Evolutionary conservation across 129 eudicot species (phyloP).

Genomic region (Escallonia rubra): DNA sequence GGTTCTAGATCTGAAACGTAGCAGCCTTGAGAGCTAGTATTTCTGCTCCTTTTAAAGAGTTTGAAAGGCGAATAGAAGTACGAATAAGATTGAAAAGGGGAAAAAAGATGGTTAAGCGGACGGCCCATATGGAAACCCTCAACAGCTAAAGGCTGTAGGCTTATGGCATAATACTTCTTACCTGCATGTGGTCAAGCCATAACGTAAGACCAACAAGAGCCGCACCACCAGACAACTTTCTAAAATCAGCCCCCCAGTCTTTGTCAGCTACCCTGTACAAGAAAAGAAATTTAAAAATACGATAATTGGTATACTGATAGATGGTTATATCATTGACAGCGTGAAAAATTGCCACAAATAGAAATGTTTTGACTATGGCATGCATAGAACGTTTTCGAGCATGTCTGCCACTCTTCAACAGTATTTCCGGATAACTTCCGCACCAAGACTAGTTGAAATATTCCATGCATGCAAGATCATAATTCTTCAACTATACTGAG

Average conservation of each 20-base stretch:
- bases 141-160: too few species aligned
- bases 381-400: background rate
- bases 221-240: conserved; percentile 92
- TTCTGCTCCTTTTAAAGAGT: too few species aligned
- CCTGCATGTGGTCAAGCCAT: conserved; percentile 99
- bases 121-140: too few species aligned
- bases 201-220: conserved; percentile 92
- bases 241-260: conserved; percentile 98
- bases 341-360: background rate
- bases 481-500: background rate
- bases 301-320: background rate
- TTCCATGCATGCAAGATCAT: background rate
- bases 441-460: background rate
- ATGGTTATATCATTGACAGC: background rate
- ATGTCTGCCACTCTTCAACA: background rate
- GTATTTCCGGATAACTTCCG: too few species aligned
- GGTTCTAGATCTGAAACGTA: too few species aligned
- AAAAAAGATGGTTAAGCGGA: too few species aligned
- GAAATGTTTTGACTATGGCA: background rate
- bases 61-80: too few species aligned
- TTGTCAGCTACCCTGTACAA: conserved; percentile 85
- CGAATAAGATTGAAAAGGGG: too few species aligned
- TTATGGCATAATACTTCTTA: background rate
- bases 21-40: too few species aligned
- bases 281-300: background rate